Conservation (phyloP, 1,284 basidiomycete genomes). For the Volvariella surrecta region DNA sequence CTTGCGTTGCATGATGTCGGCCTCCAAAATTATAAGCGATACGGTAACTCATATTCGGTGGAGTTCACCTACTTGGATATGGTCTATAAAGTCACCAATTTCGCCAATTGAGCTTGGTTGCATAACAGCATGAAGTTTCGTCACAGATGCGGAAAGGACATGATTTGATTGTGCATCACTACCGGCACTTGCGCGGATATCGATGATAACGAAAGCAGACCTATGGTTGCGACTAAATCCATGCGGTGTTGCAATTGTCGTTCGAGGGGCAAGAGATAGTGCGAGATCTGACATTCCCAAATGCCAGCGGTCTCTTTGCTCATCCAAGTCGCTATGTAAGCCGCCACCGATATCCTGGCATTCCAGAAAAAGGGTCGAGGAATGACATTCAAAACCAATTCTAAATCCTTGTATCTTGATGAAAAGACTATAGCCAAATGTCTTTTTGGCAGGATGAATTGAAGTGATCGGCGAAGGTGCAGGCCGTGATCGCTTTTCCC, state of each 20-base stretch:
- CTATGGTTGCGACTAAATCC: conserved; percentile 49
- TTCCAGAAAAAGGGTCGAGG: conserved; percentile 67
- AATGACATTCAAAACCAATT: conserved; percentile 62
- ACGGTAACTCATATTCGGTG: neutral
- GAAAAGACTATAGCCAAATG: conserved; percentile 36
- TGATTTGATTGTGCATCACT: conserved; percentile 15
- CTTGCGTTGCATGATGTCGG: conserved; percentile 64
- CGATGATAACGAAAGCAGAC: conserved; percentile 78
- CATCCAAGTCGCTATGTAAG: conserved; percentile 33
- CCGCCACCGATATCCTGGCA: conserved; percentile 64
- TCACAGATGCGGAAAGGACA: conserved; percentile 47
- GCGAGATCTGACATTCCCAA: conserved; percentile 61
- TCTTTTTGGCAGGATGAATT: neutral
- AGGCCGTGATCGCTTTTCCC: conserved; percentile 42
- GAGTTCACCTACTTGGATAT: conserved; percentile 52
- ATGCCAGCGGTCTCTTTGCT: conserved; percentile 39
- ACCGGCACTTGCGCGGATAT: conserved; percentile 42
- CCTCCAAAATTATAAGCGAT: conserved; percentile 28
- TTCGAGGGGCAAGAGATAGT: conserved; percentile 62
- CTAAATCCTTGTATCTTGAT: conserved; percentile 72
- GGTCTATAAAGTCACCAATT: conserved; percentile 79
- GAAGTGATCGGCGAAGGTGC: conserved; percentile 11
- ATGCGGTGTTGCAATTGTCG: conserved; percentile 20
- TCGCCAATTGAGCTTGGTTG: conserved; percentile 87
- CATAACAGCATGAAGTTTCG: conserved; percentile 84